Conservation (phyloP, 2,329 filamentous ascomycete genomes). For the Aspergillus alliaceus region DNA sequence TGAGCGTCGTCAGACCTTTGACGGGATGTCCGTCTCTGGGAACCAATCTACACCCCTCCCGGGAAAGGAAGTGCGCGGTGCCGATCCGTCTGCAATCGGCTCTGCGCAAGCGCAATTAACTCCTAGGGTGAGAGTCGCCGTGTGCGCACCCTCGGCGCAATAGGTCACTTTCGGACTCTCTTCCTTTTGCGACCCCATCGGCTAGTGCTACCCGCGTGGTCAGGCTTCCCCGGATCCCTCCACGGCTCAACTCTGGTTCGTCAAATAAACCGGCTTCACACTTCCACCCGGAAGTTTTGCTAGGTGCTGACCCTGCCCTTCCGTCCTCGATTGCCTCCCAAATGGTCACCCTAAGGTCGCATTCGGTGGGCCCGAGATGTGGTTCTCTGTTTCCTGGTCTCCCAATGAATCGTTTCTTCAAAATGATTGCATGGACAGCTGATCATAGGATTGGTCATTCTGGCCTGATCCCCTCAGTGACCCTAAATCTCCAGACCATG, state of each 20-base stretch:
- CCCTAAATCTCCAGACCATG: conserved; percentile 3
- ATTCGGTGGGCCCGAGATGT: conserved; percentile 10
- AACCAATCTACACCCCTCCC: conserved; percentile 6
- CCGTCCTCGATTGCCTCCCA: conserved; percentile 1
- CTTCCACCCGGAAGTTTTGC: background rate
- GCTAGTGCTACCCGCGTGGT: conserved; percentile 6
- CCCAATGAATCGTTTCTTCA: background rate
- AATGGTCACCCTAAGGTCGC: conserved; percentile 8
- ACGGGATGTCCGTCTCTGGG: background rate
- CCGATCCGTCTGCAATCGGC: conserved; percentile 13
- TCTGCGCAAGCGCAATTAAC: background rate
- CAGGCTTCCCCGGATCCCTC: conserved; percentile 13
- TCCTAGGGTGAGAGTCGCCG: background rate
- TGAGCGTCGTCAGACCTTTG: background rate
- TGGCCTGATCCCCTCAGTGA: background rate
- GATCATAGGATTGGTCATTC: background rate
- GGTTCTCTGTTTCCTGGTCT: background rate
- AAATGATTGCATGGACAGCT: background rate
- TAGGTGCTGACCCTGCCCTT: background rate
- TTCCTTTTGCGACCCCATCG: background rate
- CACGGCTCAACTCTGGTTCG: conserved; percentile 7
- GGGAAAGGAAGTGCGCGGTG: conserved; percentile 10
- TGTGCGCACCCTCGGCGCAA: conserved; percentile 1
- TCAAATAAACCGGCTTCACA: conserved; percentile 1
- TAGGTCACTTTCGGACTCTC: conserved; percentile 1